phyloP scores from a whole-genome alignment of 2,329 filamentous ascomycete species.

The Ceratocystis cacaofunesta region DNA sequence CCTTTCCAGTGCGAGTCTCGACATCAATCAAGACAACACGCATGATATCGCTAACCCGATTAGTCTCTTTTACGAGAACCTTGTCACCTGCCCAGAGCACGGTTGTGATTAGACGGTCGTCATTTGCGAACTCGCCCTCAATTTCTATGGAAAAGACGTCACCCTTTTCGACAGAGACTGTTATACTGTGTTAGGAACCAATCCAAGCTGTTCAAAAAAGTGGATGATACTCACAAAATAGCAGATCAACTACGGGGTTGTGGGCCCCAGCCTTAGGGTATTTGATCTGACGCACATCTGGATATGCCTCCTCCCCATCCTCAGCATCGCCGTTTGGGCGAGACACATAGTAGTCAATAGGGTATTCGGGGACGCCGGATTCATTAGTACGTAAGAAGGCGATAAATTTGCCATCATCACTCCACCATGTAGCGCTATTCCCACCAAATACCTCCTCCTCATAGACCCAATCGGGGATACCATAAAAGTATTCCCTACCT shows the following conservation, averaged over 20 bases:
- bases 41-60: slow-evolving; percentile 83
- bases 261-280: slow-evolving; percentile 92
- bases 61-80: slow-evolving; percentile 80
- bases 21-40: slow-evolving; percentile 80
- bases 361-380: slow-evolving; percentile 77
- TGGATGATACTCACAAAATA: slow-evolving; percentile 43
- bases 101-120: slow-evolving; percentile 81
- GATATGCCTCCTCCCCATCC: slow-evolving; percentile 70
- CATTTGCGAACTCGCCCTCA: slow-evolving; percentile 59
- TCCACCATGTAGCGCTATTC: slow-evolving; percentile 90
- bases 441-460: slow-evolving; percentile 53
- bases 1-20: slow-evolving; percentile 53
- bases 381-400: slow-evolving; percentile 92
- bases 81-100: slow-evolving; percentile 80
- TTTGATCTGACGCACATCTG: slow-evolving; percentile 82
- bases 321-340: slow-evolving; percentile 63
- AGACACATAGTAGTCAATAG: slow-evolving; percentile 83
- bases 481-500: slow-evolving; percentile 80
- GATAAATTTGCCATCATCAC: slow-evolving; percentile 71
- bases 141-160: slow-evolving; percentile 71
- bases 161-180: slow-evolving; percentile 55
- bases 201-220: background rate
- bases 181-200: background rate
- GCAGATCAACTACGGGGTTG: slow-evolving; percentile 75
- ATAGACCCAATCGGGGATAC: slow-evolving; percentile 94